phyloP scores from a whole-genome alignment of 768 basidiomycete species.

The Jaapia argillacea region DNA sequence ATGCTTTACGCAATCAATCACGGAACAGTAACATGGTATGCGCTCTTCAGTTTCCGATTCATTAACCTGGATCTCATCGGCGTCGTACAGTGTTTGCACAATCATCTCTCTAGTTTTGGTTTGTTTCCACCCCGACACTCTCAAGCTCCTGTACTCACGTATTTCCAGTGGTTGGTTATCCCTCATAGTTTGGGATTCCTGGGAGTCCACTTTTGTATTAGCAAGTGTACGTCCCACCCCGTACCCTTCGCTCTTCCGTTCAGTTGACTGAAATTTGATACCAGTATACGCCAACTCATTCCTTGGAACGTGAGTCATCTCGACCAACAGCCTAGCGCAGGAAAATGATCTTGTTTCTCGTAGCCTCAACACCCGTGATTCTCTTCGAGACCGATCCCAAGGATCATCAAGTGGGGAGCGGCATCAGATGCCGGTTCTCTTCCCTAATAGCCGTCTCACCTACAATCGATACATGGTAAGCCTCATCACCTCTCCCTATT shows the following conservation, averaged over 20 bases:
- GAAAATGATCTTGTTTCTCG: background rate
- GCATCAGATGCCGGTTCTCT: too few relatives aligned
- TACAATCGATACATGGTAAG: background rate
- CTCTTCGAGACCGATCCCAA: background rate
- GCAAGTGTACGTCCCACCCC: slow-evolving; percentile 14
- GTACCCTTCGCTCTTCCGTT: background rate
- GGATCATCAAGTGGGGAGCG: too few relatives aligned
- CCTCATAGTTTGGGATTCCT: slow-evolving; percentile 17
- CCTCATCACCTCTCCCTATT: background rate
- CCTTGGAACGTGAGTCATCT: slow-evolving; percentile 19
- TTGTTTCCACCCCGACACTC: slow-evolving; percentile 6
- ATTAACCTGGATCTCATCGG: background rate
- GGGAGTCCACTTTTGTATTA: slow-evolving; percentile 18
- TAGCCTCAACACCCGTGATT: background rate
- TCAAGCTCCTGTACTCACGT: background rate
- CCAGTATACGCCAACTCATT: slow-evolving; percentile 23
- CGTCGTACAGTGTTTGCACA: slow-evolving; percentile 3
- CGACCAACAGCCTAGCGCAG: background rate
- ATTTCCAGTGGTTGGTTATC: slow-evolving; percentile 15
- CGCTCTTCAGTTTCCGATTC: background rate
- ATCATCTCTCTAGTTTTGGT: slow-evolving; percentile 16
- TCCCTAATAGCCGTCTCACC: background rate
- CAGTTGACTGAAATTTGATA: background rate
- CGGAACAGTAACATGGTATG: background rate
- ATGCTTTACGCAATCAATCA: background rate